A percentile compares a stretch with the other conserved stretches of the same genome.
Conservation (phyloP, 768 basidiomycete species). For the Rhizopogon roseolus region DNA sequence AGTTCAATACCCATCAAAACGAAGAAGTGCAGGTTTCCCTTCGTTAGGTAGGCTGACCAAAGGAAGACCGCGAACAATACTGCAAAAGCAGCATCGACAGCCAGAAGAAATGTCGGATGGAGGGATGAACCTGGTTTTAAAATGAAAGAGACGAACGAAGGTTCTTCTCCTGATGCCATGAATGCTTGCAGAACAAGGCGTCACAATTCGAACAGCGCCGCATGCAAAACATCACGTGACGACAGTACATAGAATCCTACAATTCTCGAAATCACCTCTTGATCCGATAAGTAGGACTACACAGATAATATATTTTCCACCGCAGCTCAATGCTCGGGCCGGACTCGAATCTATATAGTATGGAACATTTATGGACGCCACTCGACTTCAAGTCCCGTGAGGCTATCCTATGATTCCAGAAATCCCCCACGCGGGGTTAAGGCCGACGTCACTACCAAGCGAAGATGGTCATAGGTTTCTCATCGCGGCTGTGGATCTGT, state of each 20-base stretch:
- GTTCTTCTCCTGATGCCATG: constrained; percentile 5
- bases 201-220: no score
- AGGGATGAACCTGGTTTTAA: constrained; percentile 74
- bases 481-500: not conserved
- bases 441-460: not conserved
- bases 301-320: not conserved
- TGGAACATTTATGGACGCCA: no score
- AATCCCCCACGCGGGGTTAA: not conserved
- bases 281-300: not conserved
- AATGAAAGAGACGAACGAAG: constrained; percentile 47
- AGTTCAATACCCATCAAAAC: constrained; percentile 61
- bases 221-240: no score
- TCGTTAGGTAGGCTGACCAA: constrained; percentile 53
- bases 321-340: not conserved
- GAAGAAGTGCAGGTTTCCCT: constrained; percentile 64
- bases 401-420: no score
- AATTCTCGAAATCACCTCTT: no score
- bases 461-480: not conserved
- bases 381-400: not conserved
- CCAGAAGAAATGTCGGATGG: constrained; percentile 61
- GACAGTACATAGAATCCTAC: no score
- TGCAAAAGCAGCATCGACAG: constrained; percentile 58
- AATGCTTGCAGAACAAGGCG: not conserved
- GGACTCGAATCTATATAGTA: not conserved
- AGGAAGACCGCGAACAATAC: constrained; percentile 56